A percentile compares a stretch with the other conserved stretches of the same genome.
phyloP scores from a whole-genome alignment of 2,329 filamentous ascomycete genomes.

The Exophiala sideris region DNA sequence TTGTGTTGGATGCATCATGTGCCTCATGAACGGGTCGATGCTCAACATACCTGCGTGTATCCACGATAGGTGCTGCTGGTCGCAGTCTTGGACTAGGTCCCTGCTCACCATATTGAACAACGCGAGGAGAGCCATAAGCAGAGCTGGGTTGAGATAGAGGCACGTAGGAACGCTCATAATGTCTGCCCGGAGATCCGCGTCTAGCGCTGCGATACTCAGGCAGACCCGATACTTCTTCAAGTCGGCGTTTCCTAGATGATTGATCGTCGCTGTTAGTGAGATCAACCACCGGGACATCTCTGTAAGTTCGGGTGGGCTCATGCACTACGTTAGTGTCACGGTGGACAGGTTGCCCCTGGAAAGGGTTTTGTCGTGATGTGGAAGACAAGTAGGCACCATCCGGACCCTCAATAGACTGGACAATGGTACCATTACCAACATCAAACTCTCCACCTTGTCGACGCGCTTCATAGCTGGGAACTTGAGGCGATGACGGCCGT shows the following conservation, averaged over 20 bases:
- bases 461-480: constrained; percentile 1
- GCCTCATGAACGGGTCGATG: constrained; percentile 9
- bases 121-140: constrained; percentile 4
- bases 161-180: constrained; percentile 10
- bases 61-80: constrained; percentile 3
- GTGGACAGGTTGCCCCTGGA: constrained; percentile 9
- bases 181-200: constrained; percentile 10
- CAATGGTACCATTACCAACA: constrained; percentile 19
- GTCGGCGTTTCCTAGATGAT: constrained; percentile 15
- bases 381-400: constrained; percentile 23
- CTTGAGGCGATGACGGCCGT: constrained; percentile 22
- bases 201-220: constrained; percentile 6
- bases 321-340: constrained; percentile 15
- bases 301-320: constrained; percentile 2
- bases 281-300: constrained; percentile 13
- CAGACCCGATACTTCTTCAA: constrained; percentile 10
- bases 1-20: constrained; percentile 5
- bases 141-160: constrained; percentile 5
- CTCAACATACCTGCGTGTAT: constrained; percentile 8
- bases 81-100: constrained; percentile 8
- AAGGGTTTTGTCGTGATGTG: constrained; percentile 13
- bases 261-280: constrained; percentile 6
- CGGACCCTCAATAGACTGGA: constrained; percentile 26
- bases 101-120: constrained; percentile 13
- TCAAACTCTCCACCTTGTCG: constrained; percentile 14